Percentiles rank a stretch among this genome's conserved stretches.
These are phyloP conservation scores for Suaeda aralocaspica DNA, from an alignment of 148 eudicot species.

Conservation along the genomic window DNA sequence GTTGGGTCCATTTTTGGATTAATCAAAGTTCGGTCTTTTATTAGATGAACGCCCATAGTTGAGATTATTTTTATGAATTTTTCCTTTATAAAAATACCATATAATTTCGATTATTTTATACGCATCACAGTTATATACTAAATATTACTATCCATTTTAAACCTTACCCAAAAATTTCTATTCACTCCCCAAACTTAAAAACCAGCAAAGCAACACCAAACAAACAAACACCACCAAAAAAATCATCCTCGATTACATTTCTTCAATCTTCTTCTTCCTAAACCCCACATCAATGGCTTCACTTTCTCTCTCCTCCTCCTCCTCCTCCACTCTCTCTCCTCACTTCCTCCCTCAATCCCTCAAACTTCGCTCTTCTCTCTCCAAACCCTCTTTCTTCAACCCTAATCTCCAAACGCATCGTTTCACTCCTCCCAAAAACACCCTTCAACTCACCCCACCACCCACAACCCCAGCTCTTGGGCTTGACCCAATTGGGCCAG, in stretches of 20 bases:
- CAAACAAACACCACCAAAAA: slow-evolving; percentile 1
- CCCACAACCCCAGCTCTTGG: slow-evolving; percentile 18
- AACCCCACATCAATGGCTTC: slow-evolving; percentile 33
- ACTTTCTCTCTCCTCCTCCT: slow-evolving; percentile 28
- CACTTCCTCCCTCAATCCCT: slow-evolving; percentile 24
- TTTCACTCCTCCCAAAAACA: slow-evolving; percentile 19
- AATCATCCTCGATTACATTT: neutral
- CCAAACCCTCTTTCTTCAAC: slow-evolving; percentile 20
- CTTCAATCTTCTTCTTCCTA: neutral
- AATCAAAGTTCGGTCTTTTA: too few species aligned
- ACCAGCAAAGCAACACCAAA: too few species aligned
- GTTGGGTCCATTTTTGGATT: too few species aligned
- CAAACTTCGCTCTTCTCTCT: slow-evolving; percentile 20
- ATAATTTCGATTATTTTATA: too few species aligned
- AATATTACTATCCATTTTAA: neutral
- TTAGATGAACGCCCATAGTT: too few species aligned
- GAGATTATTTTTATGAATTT: too few species aligned
- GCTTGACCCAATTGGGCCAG: slow-evolving; percentile 20
- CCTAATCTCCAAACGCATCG: slow-evolving; percentile 13
- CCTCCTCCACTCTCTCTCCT: slow-evolving; percentile 32
- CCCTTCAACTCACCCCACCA: slow-evolving; percentile 17
- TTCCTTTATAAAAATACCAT: too few species aligned
- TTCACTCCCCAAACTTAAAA: neutral
- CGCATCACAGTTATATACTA: too few species aligned
- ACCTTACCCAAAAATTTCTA: slow-evolving; percentile 6